Base-by-base conservation (phyloP, 108 stramenopile genomes). In the Stephanodiscus minutulus region DNA sequence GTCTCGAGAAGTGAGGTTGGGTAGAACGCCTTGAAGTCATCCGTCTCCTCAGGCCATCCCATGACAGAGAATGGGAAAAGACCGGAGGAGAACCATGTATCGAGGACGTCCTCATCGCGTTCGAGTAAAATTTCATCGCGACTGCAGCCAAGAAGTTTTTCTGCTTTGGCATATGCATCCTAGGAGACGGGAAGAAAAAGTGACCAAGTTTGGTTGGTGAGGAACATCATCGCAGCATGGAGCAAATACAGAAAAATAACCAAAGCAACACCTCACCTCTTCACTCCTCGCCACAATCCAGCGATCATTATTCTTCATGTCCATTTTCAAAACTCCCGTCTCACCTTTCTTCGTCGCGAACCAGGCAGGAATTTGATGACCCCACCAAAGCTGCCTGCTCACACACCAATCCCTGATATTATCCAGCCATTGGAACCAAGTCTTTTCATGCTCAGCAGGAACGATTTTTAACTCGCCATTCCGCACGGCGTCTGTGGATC, bases 301-400 rank as follows among this genome's bases (percentile, higher is more conserved):
- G 21, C 97, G 83, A 53, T 95, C 86, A 82, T 96, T 97, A 68
- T 93, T 77, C 22, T 56, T 81, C 84, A 94, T 92, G 62, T 93
- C 91, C 70, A 85, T 91, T 78, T 95, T 88, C 67, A 60, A 43
- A 44, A 93, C 37, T 22, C 46, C 70, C 44, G 73, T 78, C 73
- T 91, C 87, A 18, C 88, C 89, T 76, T 87, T 90, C 52, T 86
- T 88, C 18, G 85, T 88, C 17, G 90, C 97, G 83, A 98, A 98
- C 93, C 96, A 98, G n/a, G 99, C 99, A 5, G 98, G 99, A 74
- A 99, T 99, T 62, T 98, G 96, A 73, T 99, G 99, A 25, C 99
- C 99, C 99, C 99, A 99, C 99, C 99, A 99, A 28, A 99, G 87
- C 86, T 99, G 99, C 47, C 99, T 86, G 60, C 92, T 95, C 62